Evolutionary conservation across 2,329 filamentous ascomycete genomes (phyloP).

Genomic region (Beauveria sp.): DNA sequence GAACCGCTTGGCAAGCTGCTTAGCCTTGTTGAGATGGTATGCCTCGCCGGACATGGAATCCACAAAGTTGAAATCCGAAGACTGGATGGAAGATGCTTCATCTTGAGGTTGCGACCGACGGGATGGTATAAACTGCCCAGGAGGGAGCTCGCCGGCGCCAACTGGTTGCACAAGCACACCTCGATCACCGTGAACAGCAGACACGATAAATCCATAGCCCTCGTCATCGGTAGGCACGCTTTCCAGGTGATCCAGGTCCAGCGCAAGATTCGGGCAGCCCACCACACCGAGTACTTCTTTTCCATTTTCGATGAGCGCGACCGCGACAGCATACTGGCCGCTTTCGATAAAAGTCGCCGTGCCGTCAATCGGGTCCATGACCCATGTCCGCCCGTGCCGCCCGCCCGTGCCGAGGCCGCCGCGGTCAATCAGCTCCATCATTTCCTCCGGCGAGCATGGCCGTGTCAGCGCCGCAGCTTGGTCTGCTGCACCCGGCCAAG

Average conservation of each 20-base stretch:
- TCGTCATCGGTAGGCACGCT: background rate
- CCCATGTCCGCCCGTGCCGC: conserved; percentile 33
- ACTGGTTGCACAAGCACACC: background rate
- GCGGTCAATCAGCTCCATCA: conserved; percentile 45
- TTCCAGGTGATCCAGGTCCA: conserved; percentile 15
- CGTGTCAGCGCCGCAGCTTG: conserved; percentile 18
- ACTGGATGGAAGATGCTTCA: background rate
- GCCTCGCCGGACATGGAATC: background rate
- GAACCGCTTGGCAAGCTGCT: background rate
- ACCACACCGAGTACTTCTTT: conserved; percentile 36
- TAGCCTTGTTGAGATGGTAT: background rate
- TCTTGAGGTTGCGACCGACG: background rate
- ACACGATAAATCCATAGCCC: background rate
- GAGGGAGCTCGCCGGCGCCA: background rate
- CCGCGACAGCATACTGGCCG: conserved; percentile 41
- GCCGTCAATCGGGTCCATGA: conserved; percentile 46
- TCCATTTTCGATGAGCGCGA: conserved; percentile 37
- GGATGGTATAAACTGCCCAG: background rate
- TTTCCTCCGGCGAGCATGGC: conserved; percentile 37
- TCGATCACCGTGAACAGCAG: background rate
- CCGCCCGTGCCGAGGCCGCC: conserved; percentile 30
- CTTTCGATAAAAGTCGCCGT: conserved; percentile 40
- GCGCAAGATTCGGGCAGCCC: conserved; percentile 31
- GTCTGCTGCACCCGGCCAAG: background rate
- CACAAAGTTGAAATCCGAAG: background rate